Base-by-base conservation (phyloP, 2,329 filamentous ascomycete species). In the Pseudogymnoascus sp. region DNA sequence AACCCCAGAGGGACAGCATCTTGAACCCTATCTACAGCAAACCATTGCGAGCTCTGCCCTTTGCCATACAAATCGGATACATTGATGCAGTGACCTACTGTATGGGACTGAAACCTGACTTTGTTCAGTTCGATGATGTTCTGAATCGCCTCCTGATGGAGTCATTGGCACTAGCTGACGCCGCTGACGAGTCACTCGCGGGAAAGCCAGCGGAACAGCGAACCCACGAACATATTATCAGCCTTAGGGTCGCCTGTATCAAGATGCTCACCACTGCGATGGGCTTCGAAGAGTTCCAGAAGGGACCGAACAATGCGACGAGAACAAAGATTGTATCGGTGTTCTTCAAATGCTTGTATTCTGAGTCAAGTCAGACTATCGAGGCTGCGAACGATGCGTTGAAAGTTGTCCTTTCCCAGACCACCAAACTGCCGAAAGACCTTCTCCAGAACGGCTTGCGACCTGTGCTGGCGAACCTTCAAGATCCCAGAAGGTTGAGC, bases 51-150 rank as follows among this genome's bases (percentile, higher is more conserved):
- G 95, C 94, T 0, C 77, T 99, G 63, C 94, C 94, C 0, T 99
- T 99, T 70, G 82, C 90, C 4, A 92, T 90, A 2, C 95, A 99
- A 74, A 99, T 99, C 66, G 95, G 94, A 3, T 97, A 95, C 70
- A 96, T 99, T 66, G 95, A 99, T 71, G 94, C 94, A 0, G 91
- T 99, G 70, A 96, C 90, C 0, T 99, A 95, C 73, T 95, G 95
- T 70, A 82, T 99, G 76, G 86, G 87, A 60, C 79, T 99, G 56
- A 92, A 95, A 71, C 85, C 87, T 56, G 88, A 94, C 65, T 92
- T 96, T 68, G 84, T 99, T 23, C 84, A 86, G 6, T 96, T 97
- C 71, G 94, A 96, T 65, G 92, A 97, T 57, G 85, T 92, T 64
- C 79, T 97, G 23, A 95, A 94, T 65, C 83, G 94, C 45, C 77